Conservation (phyloP, 2,329 filamentous ascomycete genomes). For the Cyphellophora europaea region DNA sequence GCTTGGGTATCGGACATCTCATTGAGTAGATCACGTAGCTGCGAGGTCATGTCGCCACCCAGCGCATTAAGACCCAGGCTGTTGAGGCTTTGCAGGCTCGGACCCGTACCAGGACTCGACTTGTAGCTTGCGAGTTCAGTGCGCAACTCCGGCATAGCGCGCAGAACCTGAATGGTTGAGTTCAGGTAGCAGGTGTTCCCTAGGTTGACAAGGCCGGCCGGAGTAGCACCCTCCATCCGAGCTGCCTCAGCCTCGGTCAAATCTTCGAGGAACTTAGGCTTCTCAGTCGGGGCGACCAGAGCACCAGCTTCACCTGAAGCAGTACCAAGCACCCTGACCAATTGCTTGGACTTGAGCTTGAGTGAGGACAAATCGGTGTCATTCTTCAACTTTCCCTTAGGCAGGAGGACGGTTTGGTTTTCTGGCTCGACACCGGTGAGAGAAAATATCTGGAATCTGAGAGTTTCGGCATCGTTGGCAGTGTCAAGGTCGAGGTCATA, state of each 20-base stretch:
- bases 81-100: constrained; percentile 34
- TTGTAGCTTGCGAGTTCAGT: constrained; percentile 61
- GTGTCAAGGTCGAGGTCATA: constrained; percentile 90
- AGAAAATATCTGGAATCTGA: constrained; percentile 93
- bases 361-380: constrained; percentile 78
- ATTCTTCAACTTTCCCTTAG: constrained; percentile 91
- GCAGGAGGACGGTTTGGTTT: constrained; percentile 90
- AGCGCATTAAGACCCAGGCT: constrained; percentile 51
- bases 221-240: constrained; percentile 70
- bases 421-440: constrained; percentile 93
- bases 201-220: constrained; percentile 80
- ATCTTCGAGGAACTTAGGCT: constrained; percentile 85
- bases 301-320: constrained; percentile 51
- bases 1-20: constrained; percentile 84
- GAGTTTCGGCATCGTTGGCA: constrained; percentile 73
- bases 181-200: constrained; percentile 99
- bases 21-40: constrained; percentile 75
- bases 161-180: constrained; percentile 86
- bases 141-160: constrained; percentile 83
- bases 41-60: constrained; percentile 62
- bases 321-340: constrained; percentile 94
- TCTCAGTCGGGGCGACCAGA: constrained; percentile 63
- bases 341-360: constrained; percentile 74
- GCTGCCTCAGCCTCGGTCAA: constrained; percentile 94
- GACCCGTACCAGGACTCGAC: constrained; percentile 20